These are phyloP conservation scores for Chloris gayana DNA, from an alignment of 176 grass and related monocot species.

Conservation along the genomic window DNA sequence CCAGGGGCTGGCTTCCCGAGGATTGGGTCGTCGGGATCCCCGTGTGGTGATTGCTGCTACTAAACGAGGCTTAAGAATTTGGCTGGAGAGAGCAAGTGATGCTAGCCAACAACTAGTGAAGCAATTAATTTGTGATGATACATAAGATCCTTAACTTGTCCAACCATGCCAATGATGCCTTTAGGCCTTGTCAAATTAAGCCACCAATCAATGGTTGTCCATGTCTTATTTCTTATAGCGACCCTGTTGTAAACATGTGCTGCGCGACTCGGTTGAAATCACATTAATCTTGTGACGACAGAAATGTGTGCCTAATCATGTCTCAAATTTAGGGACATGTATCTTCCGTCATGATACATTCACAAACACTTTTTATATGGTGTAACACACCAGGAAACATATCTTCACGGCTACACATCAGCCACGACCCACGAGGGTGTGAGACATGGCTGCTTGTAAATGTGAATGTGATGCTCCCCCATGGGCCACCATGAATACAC, in stretches of 20 bases:
- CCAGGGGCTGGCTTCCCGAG: no score
- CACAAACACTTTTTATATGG: neutral
- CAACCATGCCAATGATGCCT: neutral
- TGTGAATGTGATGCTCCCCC: neutral
- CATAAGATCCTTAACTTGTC: neutral
- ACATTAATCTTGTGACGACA: neutral
- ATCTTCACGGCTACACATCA: conserved; percentile 4
- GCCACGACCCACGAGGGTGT: neutral
- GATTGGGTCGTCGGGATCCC: no score
- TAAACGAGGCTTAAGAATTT: no score
- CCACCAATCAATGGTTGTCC: neutral
- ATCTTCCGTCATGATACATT: conserved; percentile 14
- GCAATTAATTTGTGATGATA: neutral
- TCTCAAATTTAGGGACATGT: conserved; percentile 1
- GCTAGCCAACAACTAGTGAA: neutral
- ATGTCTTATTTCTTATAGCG: neutral
- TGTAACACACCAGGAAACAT: neutral
- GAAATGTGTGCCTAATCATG: neutral
- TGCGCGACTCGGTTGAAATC: neutral
- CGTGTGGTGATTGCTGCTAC: no score
- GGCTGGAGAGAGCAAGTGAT: no score
- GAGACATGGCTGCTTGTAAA: neutral
- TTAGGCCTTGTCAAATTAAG: neutral
- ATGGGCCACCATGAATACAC: conserved; percentile 7
- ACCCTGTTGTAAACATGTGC: neutral